Evolutionary conservation across 2,329 filamentous ascomycete species (phyloP).

Genomic region (Fusarium sp.): DNA sequence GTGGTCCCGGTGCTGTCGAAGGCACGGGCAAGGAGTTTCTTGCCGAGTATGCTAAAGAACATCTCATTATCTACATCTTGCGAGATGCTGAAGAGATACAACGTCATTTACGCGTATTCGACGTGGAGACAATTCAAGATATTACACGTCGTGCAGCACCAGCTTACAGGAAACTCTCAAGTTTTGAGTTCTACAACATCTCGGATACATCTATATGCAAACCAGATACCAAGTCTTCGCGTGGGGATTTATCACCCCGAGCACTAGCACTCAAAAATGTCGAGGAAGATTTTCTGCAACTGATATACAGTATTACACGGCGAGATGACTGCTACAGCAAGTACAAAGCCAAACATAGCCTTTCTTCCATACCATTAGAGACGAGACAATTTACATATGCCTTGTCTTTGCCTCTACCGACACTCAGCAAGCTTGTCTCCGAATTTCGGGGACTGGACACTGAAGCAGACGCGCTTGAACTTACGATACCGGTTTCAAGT

Average conservation of each 20-base stretch:
- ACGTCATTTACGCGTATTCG: background rate
- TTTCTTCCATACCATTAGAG: background rate
- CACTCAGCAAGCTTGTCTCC: background rate
- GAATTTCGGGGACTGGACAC: background rate
- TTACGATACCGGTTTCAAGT: background rate
- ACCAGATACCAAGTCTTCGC: fast-evolving
- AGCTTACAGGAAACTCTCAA: background rate
- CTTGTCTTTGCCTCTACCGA: background rate
- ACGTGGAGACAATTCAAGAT: background rate
- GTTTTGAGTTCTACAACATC: slow-evolving; percentile 14
- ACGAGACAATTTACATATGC: background rate
- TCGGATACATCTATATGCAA: background rate
- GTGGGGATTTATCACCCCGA: background rate
- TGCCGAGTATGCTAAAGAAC: background rate
- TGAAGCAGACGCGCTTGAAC: slow-evolving; percentile 2
- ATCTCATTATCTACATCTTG: slow-evolving; percentile 6
- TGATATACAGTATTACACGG: background rate
- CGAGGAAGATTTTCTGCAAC: slow-evolving; percentile 2
- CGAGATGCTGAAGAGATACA: slow-evolving; percentile 5
- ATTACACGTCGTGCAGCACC: slow-evolving; percentile 2
- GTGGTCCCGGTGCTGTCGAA: slow-evolving; percentile 13
- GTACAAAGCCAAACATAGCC: slow-evolving; percentile 2
- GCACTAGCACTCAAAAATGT: slow-evolving; percentile 20
- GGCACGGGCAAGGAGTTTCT: slow-evolving; percentile 13
- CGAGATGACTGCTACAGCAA: background rate